Evolutionary conservation across 805 yeast genomes (phyloP), one percentile per base, ranked within the genome.

Genomic region (Citeromyces matritensis): DNA sequence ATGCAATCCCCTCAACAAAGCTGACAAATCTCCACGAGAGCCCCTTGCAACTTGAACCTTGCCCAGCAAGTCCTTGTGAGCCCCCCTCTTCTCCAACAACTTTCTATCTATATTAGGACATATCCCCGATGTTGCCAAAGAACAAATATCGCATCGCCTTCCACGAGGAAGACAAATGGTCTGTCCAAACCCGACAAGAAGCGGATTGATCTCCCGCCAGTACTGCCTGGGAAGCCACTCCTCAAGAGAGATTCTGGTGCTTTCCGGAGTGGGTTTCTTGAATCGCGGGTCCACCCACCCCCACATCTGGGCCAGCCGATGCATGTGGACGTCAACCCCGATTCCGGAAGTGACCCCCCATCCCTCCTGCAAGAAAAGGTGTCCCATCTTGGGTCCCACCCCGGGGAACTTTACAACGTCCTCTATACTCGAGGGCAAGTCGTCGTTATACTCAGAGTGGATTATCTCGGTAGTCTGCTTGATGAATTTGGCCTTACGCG

Each of bases 341-440:
- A 86, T 82, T 0, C 96, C 96, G 9, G 60, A 57, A 33, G 64
- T 73, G 36, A 75, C 57, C 27, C 62, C 57, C 95, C 95, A 85
- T 0, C 91, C 94, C 26, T 71, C 67, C 43, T 84, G 94, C 36
- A 84, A 56, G 2, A 86, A 62, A 26, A 86, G 53, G 47, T 69
- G 79, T 0, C 93, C 94, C 97, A 86, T 86, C 49, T 86, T 86
- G 6, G 95, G 95, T 0, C 97, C 97, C 3, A 86, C 94, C 0
- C 97, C 97, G 0, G 95, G 95, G 23, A 86, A 55, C 0, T 65
- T 51, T 4, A 68, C 60, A 32, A 86, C 60, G 1, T 76, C 86
- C 5, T 65, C 72, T 6, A 80, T 62, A 2, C 75, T 63, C 36
- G 64, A 52, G 0, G 97, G 97, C 3, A 88, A 64, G 40, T 85